Percentiles rank a stretch among this genome's conserved stretches.
Conservation (phyloP, 345 rosid genomes). For the Kernera saxatilis region DNA sequence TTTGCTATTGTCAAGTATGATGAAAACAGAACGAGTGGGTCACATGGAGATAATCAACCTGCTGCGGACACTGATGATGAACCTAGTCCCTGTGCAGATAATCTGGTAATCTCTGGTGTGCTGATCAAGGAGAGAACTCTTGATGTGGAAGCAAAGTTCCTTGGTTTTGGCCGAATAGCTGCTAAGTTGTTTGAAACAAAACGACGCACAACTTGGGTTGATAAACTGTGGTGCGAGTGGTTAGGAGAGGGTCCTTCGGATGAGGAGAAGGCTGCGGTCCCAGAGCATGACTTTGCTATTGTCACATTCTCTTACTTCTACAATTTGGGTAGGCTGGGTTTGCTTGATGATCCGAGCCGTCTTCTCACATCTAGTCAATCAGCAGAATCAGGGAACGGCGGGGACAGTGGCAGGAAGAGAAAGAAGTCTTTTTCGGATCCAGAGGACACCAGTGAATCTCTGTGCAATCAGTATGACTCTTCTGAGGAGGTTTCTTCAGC, state of each 20-base stretch:
- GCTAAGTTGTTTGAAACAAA: conserved; percentile 45
- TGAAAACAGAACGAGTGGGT: conserved; percentile 15
- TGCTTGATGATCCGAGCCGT: conserved; percentile 49
- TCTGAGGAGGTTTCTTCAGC: conserved; percentile 64
- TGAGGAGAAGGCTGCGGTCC: conserved; percentile 32
- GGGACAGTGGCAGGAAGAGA: conserved; percentile 42
- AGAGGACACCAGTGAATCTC: conserved; percentile 60
- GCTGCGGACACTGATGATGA: conserved; percentile 10
- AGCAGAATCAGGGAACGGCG: conserved; percentile 34
- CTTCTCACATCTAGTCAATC: conserved; percentile 47
- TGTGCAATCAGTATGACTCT: conserved; percentile 53
- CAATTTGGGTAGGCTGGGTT: conserved; percentile 69
- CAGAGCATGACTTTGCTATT: conserved; percentile 69
- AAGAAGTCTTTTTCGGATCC: conserved; percentile 79
- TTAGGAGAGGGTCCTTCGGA: conserved; percentile 40
- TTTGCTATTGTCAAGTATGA: conserved; percentile 54
- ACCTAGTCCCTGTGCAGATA: conserved; percentile 14
- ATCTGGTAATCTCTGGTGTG: conserved; percentile 47
- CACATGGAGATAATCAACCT: conserved; percentile 12
- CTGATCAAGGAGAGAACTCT: conserved; percentile 53
- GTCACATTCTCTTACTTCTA: conserved; percentile 53
- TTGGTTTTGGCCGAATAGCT: conserved; percentile 60
- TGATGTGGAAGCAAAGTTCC: conserved; percentile 49
- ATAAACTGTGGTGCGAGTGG: conserved; percentile 94
- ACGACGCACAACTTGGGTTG: conserved; percentile 36